Percentiles rank a stretch among this genome's conserved stretches.
Evolutionary conservation across 1,139 yeast species (phyloP).

Genomic region (Kodamaea fungicola): DNA sequence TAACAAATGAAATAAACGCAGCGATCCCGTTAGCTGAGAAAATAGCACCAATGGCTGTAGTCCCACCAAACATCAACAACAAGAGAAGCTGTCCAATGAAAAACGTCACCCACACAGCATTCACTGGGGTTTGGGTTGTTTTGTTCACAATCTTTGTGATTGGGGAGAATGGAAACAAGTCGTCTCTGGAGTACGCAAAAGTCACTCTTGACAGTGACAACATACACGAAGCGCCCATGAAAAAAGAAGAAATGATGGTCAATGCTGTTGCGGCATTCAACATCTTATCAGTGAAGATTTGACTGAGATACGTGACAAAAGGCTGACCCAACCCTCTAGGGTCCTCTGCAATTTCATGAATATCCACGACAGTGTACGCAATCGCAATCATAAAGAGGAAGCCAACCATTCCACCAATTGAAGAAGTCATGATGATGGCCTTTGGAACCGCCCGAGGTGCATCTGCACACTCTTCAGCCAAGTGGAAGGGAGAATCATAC

Average conservation of each 20-base stretch:
- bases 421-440: constrained; percentile 62
- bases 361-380: constrained; percentile 59
- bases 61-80: constrained; percentile 63
- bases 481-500: constrained; percentile 70
- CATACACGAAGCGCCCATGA: constrained; percentile 71
- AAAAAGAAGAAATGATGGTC: constrained; percentile 56
- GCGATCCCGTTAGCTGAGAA: constrained; percentile 77
- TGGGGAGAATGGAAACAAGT: constrained; percentile 60
- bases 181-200: constrained; percentile 68
- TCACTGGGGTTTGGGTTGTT: constrained; percentile 61
- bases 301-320: constrained; percentile 55
- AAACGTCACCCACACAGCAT: constrained; percentile 67
- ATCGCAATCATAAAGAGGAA: constrained; percentile 62
- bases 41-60: constrained; percentile 67
- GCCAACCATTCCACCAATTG: constrained; percentile 59
- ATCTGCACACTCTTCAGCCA: constrained; percentile 68
- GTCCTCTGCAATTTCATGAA: constrained; percentile 46
- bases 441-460: constrained; percentile 64
- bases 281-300: constrained; percentile 42
- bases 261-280: constrained; percentile 57
- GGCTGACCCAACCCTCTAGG: constrained; percentile 62
- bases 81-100: constrained; percentile 54
- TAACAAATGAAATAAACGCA: constrained; percentile 64
- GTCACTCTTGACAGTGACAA: constrained; percentile 69
- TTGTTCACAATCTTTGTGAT: constrained; percentile 52